Base-by-base conservation (phyloP, 306 rosid species). In the Pterocarpus macrocarpus region DNA sequence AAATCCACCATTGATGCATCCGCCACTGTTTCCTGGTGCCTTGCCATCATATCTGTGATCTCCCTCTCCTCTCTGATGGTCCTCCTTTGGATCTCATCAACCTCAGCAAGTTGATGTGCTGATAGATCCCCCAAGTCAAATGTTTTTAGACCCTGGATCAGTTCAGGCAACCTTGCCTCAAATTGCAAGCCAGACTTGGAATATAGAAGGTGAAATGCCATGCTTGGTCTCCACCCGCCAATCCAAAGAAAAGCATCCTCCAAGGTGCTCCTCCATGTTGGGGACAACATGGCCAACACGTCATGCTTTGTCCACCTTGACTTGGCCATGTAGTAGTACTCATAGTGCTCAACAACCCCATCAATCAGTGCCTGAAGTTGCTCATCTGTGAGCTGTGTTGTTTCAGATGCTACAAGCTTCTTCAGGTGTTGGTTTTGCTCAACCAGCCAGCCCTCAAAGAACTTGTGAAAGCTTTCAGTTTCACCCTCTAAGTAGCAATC, bases 191-290 rank as follows among this genome's bases (percentile, higher is more conserved):
- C 90, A 0, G 88, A 85, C 63, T 91, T 93, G 4, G 92, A 86
- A 71, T 90, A 88, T 5, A 93, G 81, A 44, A 93, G 56, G 41
- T 91, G 94, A 52, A 91, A 85, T 33, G 91, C 91, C 90, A 77
- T 83, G 59, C 83, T 89, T 5, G 97, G 97, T 22, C 94, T 82
- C 94, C 94, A 89, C 14, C 92, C 97, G 1, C 92, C 97, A 68
- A 93, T 81, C 94, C 97, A 89, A 14, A 89, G 88, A 77, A 91
- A 90, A 38, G 92, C 91, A 0, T 81, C 85, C 70, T 91, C 96
- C 4, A 93, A 67, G 0, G 94, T 49, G 64, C 88, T 87, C 13
- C 30, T 66, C 94, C 97, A 91, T 7, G 87, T 5, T 1, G 91
- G 90, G 1, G 90, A 80, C 0, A 89, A 36, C 83, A 93, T 77